These are phyloP conservation scores for Rhynchospora tenuis DNA, from an alignment of 176 grass and related monocot species.

Conservation along the genomic window DNA sequence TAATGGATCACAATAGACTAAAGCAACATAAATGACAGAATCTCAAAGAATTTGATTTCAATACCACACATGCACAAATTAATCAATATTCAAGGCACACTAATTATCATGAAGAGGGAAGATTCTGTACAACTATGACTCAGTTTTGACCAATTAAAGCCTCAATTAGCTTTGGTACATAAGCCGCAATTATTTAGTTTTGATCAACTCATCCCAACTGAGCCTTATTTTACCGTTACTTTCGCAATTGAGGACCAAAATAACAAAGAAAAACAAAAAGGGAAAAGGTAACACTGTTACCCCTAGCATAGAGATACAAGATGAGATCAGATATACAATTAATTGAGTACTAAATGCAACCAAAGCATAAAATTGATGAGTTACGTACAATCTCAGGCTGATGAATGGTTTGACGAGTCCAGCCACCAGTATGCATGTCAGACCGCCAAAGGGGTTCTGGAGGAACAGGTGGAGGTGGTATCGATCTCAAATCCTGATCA, in stretches of 20 bases:
- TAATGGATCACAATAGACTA: not conserved
- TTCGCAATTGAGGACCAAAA: not conserved
- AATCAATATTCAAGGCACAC: not conserved
- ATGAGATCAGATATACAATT: not conserved
- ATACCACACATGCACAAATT: not conserved
- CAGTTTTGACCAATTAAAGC: not conserved
- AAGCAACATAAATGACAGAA: not conserved
- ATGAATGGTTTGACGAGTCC: conserved; percentile 43
- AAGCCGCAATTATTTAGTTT: no score
- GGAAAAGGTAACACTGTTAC: not conserved
- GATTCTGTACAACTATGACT: not conserved
- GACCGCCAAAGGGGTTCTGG: conserved; percentile 38
- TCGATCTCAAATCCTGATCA: conserved; percentile 15
- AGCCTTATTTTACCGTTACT: not conserved
- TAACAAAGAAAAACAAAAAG: not conserved
- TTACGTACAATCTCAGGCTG: conserved; percentile 21
- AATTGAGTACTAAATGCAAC: not conserved
- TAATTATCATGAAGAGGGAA: not conserved
- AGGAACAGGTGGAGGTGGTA: conserved; percentile 22
- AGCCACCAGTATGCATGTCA: conserved; percentile 32
- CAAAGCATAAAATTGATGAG: not conserved
- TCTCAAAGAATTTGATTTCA: not conserved
- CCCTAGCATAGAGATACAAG: not conserved
- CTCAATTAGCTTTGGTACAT: not conserved
- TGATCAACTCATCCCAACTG: not conserved